Conservation (phyloP, 768 basidiomycete species). For the Auricularia sp. region DNA sequence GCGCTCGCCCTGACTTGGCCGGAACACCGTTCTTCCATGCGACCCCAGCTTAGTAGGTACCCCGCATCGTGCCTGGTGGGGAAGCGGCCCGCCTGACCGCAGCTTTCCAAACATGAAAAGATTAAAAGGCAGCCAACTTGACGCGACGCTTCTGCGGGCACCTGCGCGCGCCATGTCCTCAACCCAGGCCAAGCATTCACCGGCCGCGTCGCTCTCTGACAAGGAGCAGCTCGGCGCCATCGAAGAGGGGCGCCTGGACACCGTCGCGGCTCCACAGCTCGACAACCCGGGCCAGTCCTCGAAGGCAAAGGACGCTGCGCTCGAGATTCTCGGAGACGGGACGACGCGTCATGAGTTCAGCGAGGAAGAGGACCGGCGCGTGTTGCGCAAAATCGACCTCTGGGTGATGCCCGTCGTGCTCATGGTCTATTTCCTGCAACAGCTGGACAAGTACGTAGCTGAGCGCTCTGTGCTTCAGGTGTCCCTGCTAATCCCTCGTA, state of each 20-base stretch:
- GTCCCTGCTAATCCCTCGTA: conserved; percentile 7
- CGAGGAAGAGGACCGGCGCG: conserved; percentile 22
- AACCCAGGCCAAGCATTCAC: neutral
- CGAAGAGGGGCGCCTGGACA: neutral
- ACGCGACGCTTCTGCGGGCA: neutral
- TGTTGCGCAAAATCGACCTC: conserved; percentile 28
- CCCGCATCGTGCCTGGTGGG: too few relatives aligned
- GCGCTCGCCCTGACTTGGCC: too few relatives aligned
- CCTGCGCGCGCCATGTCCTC: neutral
- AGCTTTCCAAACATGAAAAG: too few relatives aligned
- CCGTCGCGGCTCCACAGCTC: neutral
- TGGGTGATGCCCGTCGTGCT: conserved; percentile 26
- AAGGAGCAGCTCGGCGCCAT: neutral
- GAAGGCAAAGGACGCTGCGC: conserved; percentile 21
- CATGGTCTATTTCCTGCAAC: conserved; percentile 31
- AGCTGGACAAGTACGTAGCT: conserved; percentile 32
- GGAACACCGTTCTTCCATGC: too few relatives aligned
- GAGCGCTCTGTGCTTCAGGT: neutral
- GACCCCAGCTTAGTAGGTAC: too few relatives aligned
- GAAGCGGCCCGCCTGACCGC: too few relatives aligned
- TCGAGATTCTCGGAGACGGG: conserved; percentile 21
- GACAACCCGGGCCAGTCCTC: neutral
- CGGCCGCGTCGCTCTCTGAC: neutral
- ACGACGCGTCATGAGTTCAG: conserved; percentile 20
- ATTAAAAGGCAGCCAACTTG: too few relatives aligned